Evolutionary conservation across 495 filamentous ascomycete genomes (phyloP).

Genomic region (Penicillium dipodomyicola): DNA sequence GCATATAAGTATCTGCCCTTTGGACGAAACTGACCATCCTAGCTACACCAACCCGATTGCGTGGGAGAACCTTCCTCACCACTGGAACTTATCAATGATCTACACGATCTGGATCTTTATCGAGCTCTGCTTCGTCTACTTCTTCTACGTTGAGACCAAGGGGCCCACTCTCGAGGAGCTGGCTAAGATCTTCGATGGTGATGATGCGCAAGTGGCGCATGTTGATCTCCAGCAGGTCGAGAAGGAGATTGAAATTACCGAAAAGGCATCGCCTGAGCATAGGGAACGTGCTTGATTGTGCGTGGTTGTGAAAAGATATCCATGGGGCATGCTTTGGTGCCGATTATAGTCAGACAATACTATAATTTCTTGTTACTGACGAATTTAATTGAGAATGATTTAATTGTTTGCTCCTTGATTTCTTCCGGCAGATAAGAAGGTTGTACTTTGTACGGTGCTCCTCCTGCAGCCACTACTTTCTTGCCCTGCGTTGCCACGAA

Average conservation of each 20-base stretch:
- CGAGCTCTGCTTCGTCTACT: constrained; percentile 58
- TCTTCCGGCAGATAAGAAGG: too few relatives aligned
- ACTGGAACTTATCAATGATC: constrained; percentile 58
- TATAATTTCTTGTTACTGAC: constrained; percentile 1
- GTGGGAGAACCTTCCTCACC: constrained; percentile 47
- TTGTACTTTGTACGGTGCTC: too few relatives aligned
- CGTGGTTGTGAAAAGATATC: background rate
- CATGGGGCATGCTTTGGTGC: background rate
- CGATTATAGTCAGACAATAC: background rate
- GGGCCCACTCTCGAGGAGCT: constrained; percentile 65
- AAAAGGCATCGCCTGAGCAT: constrained; percentile 3
- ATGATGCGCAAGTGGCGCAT: constrained; percentile 46
- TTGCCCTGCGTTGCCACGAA: too few relatives aligned
- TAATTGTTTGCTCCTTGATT: background rate
- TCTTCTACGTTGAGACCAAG: constrained; percentile 63
- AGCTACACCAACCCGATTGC: constrained; percentile 53
- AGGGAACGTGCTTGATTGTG: constrained; percentile 6
- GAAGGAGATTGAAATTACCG: constrained; percentile 15
- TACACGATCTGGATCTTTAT: constrained; percentile 60
- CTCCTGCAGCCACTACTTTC: too few relatives aligned
- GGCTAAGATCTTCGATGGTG: constrained; percentile 58
- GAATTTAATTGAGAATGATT: background rate
- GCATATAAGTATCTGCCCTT: background rate
- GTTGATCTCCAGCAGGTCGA: constrained; percentile 18
- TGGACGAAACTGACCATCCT: constrained; percentile 2